Conservation (phyloP, 305 asterid species). For the Fraxinus latifolia region DNA sequence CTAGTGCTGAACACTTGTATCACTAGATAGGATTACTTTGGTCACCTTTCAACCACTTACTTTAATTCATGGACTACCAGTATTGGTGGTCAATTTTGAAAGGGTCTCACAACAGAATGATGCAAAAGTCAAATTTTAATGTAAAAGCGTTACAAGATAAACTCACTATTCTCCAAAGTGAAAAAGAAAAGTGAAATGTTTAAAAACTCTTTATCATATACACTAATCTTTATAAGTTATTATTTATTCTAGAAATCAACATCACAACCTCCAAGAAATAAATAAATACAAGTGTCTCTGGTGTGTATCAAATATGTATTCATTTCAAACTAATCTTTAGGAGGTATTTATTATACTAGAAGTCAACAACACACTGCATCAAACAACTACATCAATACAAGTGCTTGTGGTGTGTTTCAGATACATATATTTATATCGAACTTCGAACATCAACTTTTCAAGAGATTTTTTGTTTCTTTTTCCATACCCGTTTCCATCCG, state of each 20-base stretch:
- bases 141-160: background rate
- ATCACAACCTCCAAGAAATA: background rate
- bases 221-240: background rate
- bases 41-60: background rate
- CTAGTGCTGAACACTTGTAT: background rate
- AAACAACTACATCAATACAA: no score
- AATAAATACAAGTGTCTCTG: background rate
- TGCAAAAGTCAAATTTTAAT: background rate
- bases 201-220: background rate
- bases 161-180: background rate
- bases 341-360: background rate
- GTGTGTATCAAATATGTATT: background rate
- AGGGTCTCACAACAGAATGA: background rate
- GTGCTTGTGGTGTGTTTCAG: background rate
- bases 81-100: background rate
- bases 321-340: background rate
- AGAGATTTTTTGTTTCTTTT: background rate
- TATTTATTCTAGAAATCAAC: background rate
- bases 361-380: background rate
- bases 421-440: no score
- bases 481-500: background rate
- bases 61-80: background rate
- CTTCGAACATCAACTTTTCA: background rate
- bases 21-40: background rate
- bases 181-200: no score